Evolutionary conservation across 75 land plant species (phyloP).

Genomic region (Chamaecyparis obtusa): DNA sequence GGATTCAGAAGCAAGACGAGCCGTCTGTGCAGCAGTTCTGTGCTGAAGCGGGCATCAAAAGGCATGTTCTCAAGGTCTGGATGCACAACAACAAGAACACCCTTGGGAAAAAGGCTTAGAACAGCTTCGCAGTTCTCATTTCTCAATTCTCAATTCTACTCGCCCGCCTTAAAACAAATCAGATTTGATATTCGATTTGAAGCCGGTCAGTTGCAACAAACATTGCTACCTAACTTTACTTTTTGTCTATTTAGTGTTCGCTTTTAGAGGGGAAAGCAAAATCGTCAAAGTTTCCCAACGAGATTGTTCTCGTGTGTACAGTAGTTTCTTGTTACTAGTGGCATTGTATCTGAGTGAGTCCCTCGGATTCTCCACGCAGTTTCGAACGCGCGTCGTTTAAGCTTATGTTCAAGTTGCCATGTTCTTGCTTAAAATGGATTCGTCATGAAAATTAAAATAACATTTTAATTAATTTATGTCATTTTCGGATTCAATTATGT

Average conservation of each 20-base stretch:
- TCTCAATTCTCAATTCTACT: neutral
- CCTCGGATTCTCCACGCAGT: neutral
- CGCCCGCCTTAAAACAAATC: neutral
- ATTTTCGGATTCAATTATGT: too few species aligned
- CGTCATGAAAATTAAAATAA: neutral
- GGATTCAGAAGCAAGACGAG: constrained; percentile 49
- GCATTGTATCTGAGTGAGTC: neutral
- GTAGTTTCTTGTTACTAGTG: neutral
- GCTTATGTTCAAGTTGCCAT: neutral
- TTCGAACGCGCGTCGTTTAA: neutral
- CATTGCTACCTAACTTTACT: neutral
- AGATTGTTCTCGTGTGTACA: neutral
- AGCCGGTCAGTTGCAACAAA: neutral
- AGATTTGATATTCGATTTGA: neutral
- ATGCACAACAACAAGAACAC: constrained; percentile 57
- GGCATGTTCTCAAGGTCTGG: constrained; percentile 52
- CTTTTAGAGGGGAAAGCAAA: neutral
- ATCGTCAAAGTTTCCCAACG: neutral
- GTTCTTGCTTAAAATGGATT: neutral
- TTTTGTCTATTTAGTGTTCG: neutral
- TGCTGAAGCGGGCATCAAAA: constrained; percentile 19
- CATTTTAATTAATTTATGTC: too few species aligned
- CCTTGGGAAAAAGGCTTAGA: constrained; percentile 29
- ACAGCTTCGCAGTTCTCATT: neutral
- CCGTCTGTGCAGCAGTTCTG: constrained; percentile 41